A percentile compares a stretch with the other conserved stretches of the same genome.
Evolutionary conservation across 345 rosid genomes (phyloP).

Genomic region (Camelina laxa): DNA sequence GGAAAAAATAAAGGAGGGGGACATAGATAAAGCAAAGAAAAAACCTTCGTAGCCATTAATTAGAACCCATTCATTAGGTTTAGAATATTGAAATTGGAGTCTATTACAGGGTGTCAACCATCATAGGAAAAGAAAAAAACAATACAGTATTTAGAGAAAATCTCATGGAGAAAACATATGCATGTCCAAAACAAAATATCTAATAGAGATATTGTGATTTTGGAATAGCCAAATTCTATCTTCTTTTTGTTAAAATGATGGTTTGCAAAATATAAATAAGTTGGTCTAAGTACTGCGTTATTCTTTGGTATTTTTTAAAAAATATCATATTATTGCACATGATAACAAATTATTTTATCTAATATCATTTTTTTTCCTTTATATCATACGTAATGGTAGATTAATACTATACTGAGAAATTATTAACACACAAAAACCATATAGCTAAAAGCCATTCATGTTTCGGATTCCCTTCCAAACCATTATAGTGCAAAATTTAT

Average conservation of each 20-base stretch:
- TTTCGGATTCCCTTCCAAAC: too few species aligned
- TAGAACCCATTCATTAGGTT: slow-evolving; percentile 47
- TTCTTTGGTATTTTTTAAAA: too few species aligned
- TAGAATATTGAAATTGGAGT: slow-evolving; percentile 34
- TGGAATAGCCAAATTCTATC: not conserved
- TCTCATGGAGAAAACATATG: slow-evolving; percentile 16
- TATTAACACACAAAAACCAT: not conserved
- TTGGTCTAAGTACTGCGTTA: too few species aligned
- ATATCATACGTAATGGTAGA: not conserved
- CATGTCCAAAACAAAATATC: slow-evolving; percentile 20
- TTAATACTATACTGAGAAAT: too few species aligned
- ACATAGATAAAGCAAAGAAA: slow-evolving; percentile 39
- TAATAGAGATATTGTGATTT: not conserved
- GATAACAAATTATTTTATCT: too few species aligned
- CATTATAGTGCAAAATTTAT: not conserved
- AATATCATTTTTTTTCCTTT: not conserved
- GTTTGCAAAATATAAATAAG: too few species aligned
- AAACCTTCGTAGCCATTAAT: slow-evolving; percentile 35
- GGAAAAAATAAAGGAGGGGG: slow-evolving; percentile 33
- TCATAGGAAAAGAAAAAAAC: slow-evolving; percentile 5
- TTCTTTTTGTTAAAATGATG: too few species aligned
- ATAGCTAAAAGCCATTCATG: not conserved
- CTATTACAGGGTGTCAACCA: slow-evolving; percentile 47
- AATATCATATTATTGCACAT: too few species aligned
- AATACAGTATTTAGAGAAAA: too few species aligned